Percentiles rank a stretch among this genome's conserved stretches.
phyloP scores from a whole-genome alignment of 1,284 basidiomycete genomes.

The Apiotrichum laibachii region DNA sequence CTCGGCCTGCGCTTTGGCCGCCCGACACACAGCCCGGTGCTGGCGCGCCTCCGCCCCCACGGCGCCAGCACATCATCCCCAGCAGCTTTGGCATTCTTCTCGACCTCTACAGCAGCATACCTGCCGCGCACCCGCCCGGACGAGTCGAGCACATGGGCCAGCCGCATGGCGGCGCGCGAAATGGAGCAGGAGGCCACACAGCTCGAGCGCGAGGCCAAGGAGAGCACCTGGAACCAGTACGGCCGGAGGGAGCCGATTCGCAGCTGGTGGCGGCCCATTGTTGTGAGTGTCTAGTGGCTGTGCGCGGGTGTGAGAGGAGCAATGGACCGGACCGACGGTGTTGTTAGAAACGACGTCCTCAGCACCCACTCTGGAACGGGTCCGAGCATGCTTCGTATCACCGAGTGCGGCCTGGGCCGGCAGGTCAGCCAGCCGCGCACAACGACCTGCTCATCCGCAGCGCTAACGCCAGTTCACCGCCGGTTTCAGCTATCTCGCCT shows the following conservation, averaged over 20 bases:
- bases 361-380: too few species aligned
- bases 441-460: too few species aligned
- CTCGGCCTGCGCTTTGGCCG: background rate
- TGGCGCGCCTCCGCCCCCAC: background rate
- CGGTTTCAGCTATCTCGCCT: constrained; percentile 36
- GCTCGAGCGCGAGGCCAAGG: background rate
- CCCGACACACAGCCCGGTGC: background rate
- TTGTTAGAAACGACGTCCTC: too few species aligned
- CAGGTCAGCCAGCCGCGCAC: too few species aligned
- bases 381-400: too few species aligned
- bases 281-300: constrained; percentile 31
- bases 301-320: too few species aligned
- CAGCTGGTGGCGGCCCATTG: constrained; percentile 34
- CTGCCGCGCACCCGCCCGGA: background rate
- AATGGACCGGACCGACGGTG: too few species aligned
- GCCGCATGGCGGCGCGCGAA: background rate
- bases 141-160: too few species aligned
- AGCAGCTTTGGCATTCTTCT: background rate
- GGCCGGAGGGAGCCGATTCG: constrained; percentile 6
- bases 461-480: constrained; percentile 38
- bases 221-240: constrained; percentile 1
- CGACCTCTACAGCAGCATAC: background rate
- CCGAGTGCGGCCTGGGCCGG: too few species aligned
- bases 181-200: background rate
- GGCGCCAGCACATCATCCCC: background rate